These are phyloP conservation scores for Claviceps lovelessii DNA, from an alignment of 2,329 filamentous ascomycete genomes.

Conservation along the genomic window DNA sequence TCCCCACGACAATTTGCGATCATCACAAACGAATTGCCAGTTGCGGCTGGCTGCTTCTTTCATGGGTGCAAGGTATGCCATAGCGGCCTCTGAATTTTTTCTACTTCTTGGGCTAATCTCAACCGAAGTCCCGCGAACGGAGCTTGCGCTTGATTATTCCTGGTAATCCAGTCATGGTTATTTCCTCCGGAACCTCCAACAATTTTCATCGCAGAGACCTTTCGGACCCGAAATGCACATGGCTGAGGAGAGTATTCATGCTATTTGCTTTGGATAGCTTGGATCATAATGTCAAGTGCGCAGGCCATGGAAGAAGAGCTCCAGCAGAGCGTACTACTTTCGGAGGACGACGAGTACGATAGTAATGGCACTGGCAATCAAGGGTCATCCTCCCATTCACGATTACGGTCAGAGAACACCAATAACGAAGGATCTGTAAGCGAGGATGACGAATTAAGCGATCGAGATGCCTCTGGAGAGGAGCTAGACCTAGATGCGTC, in stretches of 20 bases:
- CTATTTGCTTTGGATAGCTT: conserved; percentile 12
- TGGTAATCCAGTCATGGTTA: conserved; percentile 10
- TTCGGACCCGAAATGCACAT: conserved; percentile 18
- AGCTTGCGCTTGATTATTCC: conserved; percentile 5
- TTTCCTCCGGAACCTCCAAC: conserved; percentile 11
- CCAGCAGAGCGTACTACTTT: conserved; percentile 39
- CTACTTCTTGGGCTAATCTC: conserved; percentile 3
- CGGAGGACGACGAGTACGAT: conserved; percentile 33
- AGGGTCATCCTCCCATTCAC: neutral
- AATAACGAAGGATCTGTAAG: conserved; percentile 9
- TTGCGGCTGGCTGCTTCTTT: neutral
- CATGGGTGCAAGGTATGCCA: conserved; percentile 3
- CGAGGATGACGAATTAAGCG: conserved; percentile 23
- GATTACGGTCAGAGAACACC: conserved; percentile 7
- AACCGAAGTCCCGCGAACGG: conserved; percentile 4
- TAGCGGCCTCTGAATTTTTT: no score
- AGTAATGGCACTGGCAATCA: conserved; percentile 14
- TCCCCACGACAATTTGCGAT: neutral
- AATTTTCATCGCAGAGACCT: conserved; percentile 10
- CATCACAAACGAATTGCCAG: neutral
- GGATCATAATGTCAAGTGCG: conserved; percentile 32
- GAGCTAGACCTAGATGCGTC: conserved; percentile 29
- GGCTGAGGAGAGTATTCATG: conserved; percentile 5
- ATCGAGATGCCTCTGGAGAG: conserved; percentile 27
- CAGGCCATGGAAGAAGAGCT: conserved; percentile 44